These are phyloP conservation scores for Anethum foeniculum DNA, from an alignment of 140 eudicot genomes.

Conservation along the genomic window DNA sequence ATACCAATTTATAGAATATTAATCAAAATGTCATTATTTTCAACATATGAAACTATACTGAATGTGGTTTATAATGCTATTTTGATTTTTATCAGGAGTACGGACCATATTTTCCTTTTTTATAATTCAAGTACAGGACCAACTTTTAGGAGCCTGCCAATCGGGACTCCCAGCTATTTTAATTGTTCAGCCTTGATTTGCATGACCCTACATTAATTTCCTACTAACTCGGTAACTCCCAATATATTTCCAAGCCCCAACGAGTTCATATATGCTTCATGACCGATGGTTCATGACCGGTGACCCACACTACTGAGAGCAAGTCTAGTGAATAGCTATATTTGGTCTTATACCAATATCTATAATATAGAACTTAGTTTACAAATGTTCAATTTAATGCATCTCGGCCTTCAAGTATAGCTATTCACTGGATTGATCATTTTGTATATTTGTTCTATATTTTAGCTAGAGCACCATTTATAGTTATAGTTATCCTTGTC, in stretches of 20 bases:
- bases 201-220: not conserved
- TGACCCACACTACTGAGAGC: not conserved
- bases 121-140: not conserved
- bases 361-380: not conserved
- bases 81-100: not conserved
- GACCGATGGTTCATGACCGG: not conserved
- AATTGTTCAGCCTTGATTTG: not conserved
- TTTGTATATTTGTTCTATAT: not conserved
- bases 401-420: not conserved
- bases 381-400: not conserved
- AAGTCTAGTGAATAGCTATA: not conserved
- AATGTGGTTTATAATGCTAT: not conserved
- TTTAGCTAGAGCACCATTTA: not conserved
- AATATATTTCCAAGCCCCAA: not conserved
- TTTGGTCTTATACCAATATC: not conserved
- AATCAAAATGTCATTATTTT: not conserved
- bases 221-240: not conserved
- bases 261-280: not conserved
- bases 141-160: not conserved
- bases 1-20: no score
- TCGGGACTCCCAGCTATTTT: not conserved
- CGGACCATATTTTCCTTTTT: no score
- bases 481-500: not conserved
- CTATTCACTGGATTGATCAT: not conserved
- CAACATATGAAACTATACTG: not conserved